Evolutionary conservation across 2,329 filamentous ascomycete species (phyloP).

Genomic region (Microsporum canis): DNA sequence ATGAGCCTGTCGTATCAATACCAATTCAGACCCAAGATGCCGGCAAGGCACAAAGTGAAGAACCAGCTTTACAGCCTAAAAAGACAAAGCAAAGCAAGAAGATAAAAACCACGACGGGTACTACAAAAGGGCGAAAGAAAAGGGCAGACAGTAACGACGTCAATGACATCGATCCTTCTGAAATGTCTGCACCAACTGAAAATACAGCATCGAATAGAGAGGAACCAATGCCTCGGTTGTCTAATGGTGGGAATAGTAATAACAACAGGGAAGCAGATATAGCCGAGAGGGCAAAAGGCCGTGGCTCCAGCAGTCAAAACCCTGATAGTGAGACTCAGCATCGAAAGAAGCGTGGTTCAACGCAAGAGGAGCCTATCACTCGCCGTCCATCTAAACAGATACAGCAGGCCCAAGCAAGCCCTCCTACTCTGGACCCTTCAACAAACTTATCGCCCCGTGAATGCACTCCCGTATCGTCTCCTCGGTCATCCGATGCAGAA

Average conservation of each 20-base stretch:
- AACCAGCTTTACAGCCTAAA: neutral
- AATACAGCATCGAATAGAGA: neutral
- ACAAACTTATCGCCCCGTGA: conserved; percentile 24
- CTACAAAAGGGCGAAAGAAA: conserved; percentile 3
- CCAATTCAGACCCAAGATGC: neutral
- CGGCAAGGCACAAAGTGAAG: neutral
- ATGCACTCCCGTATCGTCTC: conserved; percentile 52
- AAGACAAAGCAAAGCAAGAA: conserved; percentile 13
- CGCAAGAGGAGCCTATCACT: neutral
- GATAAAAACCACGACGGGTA: neutral
- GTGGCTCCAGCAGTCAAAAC: neutral
- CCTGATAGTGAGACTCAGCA: neutral
- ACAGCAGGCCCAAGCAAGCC: neutral
- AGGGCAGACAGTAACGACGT: neutral
- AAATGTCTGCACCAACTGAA: neutral
- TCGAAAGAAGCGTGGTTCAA: neutral
- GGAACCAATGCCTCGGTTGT: neutral
- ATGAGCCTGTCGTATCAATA: neutral
- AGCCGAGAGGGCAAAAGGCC: neutral
- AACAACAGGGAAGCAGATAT: neutral
- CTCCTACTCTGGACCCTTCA: neutral
- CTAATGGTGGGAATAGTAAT: neutral
- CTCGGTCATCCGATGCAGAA: conserved; percentile 68
- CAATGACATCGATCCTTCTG: neutral
- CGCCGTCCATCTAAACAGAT: neutral